Evolutionary conservation across 495 filamentous ascomycete species (phyloP).

Genomic region (Hypomontagnella monticulosa): DNA sequence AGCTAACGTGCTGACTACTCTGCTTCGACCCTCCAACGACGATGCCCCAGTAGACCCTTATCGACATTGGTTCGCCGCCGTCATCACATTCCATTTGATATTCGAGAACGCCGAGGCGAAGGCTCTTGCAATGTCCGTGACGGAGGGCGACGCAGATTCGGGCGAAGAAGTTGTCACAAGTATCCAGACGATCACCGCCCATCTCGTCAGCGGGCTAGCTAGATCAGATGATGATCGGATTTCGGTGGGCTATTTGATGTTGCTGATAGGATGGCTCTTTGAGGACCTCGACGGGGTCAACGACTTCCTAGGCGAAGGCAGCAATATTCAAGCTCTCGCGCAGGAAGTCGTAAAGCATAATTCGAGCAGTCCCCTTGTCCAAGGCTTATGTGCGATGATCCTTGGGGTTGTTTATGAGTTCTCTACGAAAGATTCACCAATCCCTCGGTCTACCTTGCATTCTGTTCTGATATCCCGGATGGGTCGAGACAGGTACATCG

Average conservation of each 20-base stretch:
- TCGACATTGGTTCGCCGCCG: constrained; percentile 87
- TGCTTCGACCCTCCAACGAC: constrained; percentile 70
- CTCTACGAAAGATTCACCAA: constrained; percentile 94
- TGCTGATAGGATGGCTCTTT: constrained; percentile 92
- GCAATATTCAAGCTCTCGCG: constrained; percentile 84
- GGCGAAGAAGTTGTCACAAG: constrained; percentile 97
- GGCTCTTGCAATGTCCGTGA: constrained; percentile 78
- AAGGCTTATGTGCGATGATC: constrained; percentile 84
- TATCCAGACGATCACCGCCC: constrained; percentile 84
- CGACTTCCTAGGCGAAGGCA: constrained; percentile 95
- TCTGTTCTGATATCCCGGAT: constrained; percentile 81
- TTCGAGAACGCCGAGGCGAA: constrained; percentile 85
- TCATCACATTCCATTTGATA: constrained; percentile 90
- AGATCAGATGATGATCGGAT: constrained; percentile 82
- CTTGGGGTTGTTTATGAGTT: constrained; percentile 96
- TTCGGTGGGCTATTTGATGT: constrained; percentile 86
- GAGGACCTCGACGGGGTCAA: constrained; percentile 92
- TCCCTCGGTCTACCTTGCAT: constrained; percentile 83
- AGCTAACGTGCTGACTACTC: constrained; percentile 87
- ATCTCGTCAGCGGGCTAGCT: constrained; percentile 79
- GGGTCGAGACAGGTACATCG: constrained; percentile 88
- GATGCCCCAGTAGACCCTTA: constrained; percentile 80
- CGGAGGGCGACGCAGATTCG: constrained; percentile 86
- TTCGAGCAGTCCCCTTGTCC: constrained; percentile 71
- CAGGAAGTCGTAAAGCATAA: constrained; percentile 67